Evolutionary conservation across 2,329 filamentous ascomycete species (phyloP), one percentile per base, ranked within the genome.

Genomic region (Hypoxylon sp.): DNA sequence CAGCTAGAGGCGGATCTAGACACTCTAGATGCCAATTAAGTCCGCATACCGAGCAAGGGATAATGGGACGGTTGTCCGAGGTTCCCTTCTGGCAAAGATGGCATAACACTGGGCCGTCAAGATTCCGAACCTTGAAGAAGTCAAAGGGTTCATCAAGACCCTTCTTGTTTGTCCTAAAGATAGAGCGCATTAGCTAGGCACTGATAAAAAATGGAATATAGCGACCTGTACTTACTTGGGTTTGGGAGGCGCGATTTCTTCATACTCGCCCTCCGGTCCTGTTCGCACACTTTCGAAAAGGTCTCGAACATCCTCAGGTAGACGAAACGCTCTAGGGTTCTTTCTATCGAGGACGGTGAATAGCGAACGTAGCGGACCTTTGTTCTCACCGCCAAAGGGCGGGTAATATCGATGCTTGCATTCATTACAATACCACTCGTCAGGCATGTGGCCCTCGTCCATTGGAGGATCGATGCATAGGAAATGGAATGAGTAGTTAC

Each of bases 21-120:
- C 96, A 99, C 79, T 98, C 95, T 56, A 97, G 84, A 81, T 99
- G 96, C 92, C 94, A 99, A 76, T 90, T 87, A 34, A 93, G 86
- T 11, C 88, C 85, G 80, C 95, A 99, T 75, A 77, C 72, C 1
- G 94, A 94, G 82, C 95, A 99, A 49, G 91, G 89, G 72, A 98
- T 91, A 74, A 98, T 94, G 72, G 91, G 88, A 25, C 91, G 89
- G 73, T 86, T 86, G 69, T 82, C 80, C 19, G 87, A 82, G 49
- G 90, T 87, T 28, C 90, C 86, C 74, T 86, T 85, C 70, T 91
- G 87, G 81, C 95, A 98, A 48, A 83, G 82, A 76, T 91, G 89
- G 81, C 95, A 98, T 53, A 97, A 82, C 50, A 97, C 90, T 3
- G 89, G 81, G 69, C 91, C 91, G 71, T 97, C 93, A 63, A 80